These are phyloP conservation scores for Sporothrix curviconia DNA, from an alignment of 2,329 filamentous ascomycete genomes.

Conservation along the genomic window DNA sequence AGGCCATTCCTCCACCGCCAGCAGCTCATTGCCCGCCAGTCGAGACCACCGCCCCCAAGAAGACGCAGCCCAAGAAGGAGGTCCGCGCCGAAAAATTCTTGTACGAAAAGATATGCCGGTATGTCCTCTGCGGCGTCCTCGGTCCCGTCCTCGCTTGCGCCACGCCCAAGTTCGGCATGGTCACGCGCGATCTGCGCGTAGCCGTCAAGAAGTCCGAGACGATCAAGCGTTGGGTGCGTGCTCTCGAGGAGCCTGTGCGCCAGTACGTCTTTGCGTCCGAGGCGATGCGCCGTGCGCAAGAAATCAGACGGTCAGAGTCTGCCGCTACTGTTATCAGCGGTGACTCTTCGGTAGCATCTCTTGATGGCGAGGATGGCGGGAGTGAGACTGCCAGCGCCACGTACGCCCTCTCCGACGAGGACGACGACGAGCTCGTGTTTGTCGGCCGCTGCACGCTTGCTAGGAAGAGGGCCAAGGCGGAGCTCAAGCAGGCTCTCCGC, in stretches of 20 bases:
- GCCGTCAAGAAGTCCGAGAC: conserved; percentile 74
- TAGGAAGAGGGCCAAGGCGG: conserved; percentile 17
- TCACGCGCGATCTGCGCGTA: conserved; percentile 74
- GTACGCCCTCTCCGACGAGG: conserved; percentile 48
- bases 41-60: conserved; percentile 30
- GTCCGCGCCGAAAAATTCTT: neutral
- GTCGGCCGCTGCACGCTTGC: conserved; percentile 52
- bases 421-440: conserved; percentile 92
- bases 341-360: neutral
- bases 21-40: conserved; percentile 37
- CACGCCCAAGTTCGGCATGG: conserved; percentile 35
- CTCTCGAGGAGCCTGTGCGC: conserved; percentile 78
- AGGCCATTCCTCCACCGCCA: conserved; percentile 37
- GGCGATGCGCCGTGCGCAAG: conserved; percentile 36
- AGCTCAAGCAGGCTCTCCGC: conserved; percentile 38
- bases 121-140: neutral
- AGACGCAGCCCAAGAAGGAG: neutral
- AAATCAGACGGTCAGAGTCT: no score
- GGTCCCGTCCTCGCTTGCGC: neutral
- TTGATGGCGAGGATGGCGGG: conserved; percentile 29
- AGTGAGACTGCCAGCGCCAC: conserved; percentile 25
- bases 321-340: no score
- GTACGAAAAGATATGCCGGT: no score
- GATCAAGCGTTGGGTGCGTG: conserved; percentile 72
- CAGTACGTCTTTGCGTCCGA: conserved; percentile 59